phyloP scores from a whole-genome alignment of 2,329 filamentous ascomycete genomes.

The Microascus cirrosus region DNA sequence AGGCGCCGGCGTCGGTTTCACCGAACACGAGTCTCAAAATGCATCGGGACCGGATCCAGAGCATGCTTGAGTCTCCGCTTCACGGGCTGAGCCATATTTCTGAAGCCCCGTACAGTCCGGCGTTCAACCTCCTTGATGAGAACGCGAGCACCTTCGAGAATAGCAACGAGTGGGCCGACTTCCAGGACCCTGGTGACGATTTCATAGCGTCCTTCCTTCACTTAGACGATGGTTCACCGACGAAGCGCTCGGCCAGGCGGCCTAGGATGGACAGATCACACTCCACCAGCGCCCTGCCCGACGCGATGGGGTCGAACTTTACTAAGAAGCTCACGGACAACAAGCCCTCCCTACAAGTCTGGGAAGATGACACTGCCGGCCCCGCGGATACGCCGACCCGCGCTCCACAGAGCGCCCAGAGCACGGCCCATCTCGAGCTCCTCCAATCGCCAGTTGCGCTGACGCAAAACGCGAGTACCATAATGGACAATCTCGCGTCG shows the following conservation, averaged over 20 bases:
- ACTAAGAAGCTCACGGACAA: constrained; percentile 24
- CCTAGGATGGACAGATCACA: constrained; percentile 52
- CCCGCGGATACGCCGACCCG: constrained; percentile 6
- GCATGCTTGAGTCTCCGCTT: constrained; percentile 53
- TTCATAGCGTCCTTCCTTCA: constrained; percentile 25
- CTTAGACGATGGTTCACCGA: constrained; percentile 49
- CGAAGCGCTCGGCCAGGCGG: constrained; percentile 51
- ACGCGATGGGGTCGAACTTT: constrained; percentile 30
- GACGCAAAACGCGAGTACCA: background rate
- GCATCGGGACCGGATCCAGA: constrained; percentile 72
- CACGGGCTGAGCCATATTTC: constrained; percentile 14
- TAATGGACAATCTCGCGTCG: background rate
- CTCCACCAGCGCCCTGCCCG: constrained; percentile 45
- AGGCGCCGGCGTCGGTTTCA: constrained; percentile 63
- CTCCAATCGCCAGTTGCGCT: background rate
- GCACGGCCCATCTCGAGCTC: background rate
- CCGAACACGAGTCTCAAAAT: constrained; percentile 86
- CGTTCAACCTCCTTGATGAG: constrained; percentile 26
- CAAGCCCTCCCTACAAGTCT: constrained; percentile 5
- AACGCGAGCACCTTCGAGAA: background rate
- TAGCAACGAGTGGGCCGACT: background rate
- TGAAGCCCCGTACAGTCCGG: constrained; percentile 49
- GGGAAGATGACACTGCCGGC: constrained; percentile 5
- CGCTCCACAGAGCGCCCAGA: constrained; percentile 2
- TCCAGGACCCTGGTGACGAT: background rate